These are phyloP conservation scores for Aureobasidium mangrovei DNA, from an alignment of 2,329 filamentous ascomycete species.

Conservation along the genomic window DNA sequence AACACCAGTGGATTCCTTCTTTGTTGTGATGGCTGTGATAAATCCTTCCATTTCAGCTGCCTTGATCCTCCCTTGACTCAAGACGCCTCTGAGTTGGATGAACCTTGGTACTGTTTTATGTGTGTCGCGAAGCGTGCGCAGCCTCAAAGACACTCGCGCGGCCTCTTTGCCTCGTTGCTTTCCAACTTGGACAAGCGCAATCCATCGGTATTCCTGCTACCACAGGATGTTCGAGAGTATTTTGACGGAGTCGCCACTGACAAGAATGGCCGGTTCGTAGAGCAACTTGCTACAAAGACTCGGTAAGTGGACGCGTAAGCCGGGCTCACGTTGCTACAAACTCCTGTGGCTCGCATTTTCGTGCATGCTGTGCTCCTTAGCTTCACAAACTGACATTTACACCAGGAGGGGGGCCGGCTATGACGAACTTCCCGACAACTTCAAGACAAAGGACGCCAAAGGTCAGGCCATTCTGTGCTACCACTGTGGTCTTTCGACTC, in stretches of 20 bases:
- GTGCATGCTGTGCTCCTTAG: background rate
- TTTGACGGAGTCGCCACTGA: conserved; percentile 75
- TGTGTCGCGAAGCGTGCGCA: conserved; percentile 44
- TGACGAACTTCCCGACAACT: conserved; percentile 36
- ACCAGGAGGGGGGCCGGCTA: conserved; percentile 29
- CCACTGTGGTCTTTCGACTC: conserved; percentile 59
- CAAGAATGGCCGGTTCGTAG: conserved; percentile 71
- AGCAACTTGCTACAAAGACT: conserved; percentile 49
- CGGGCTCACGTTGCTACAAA: background rate
- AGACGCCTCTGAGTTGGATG: conserved; percentile 46
- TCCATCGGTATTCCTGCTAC: conserved; percentile 45
- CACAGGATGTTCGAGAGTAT: conserved; percentile 59
- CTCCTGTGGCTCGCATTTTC: background rate
- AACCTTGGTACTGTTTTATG: conserved; percentile 74
- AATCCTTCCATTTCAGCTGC: conserved; percentile 84
- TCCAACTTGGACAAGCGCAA: conserved; percentile 34
- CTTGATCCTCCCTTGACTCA: conserved; percentile 63
- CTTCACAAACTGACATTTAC: background rate
- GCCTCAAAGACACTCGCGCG: conserved; percentile 32
- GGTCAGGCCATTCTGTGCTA: conserved; percentile 71
- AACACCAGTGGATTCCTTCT: conserved; percentile 74
- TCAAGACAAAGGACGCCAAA: conserved; percentile 51
- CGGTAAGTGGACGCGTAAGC: conserved; percentile 41
- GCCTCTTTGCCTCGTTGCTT: conserved; percentile 57
- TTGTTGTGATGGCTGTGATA: conserved; percentile 86